Evolutionary conservation across 257 asterid genomes (phyloP).

Genomic region (Datura wrightii): DNA sequence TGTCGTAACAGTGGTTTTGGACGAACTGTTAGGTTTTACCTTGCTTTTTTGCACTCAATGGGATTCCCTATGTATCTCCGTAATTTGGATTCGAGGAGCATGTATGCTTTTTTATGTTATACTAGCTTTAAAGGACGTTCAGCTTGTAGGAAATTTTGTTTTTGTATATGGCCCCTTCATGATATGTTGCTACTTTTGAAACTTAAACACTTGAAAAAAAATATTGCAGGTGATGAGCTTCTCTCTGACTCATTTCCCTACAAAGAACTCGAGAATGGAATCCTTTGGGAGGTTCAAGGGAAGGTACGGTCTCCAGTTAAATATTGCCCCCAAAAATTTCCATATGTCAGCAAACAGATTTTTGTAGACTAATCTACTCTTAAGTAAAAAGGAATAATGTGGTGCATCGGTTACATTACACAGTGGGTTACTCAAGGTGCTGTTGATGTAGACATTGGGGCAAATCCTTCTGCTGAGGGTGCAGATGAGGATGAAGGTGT

Average conservation of each 20-base stretch:
- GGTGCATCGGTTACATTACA: constrained; percentile 36
- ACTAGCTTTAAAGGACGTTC: not conserved
- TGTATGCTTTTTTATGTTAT: not conserved
- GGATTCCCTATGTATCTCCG: not conserved
- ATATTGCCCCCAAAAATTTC: not conserved
- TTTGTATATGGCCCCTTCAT: not conserved
- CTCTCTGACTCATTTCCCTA: constrained; percentile 92
- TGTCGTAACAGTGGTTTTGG: not conserved
- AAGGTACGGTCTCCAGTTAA: constrained; percentile 54
- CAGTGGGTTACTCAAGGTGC: constrained; percentile 83
- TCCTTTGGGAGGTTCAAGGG: constrained; percentile 90
- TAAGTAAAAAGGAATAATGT: not conserved
- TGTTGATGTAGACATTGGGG: constrained; percentile 83
- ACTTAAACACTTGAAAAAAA: not conserved
- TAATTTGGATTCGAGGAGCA: not conserved
- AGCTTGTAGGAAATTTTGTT: not conserved
- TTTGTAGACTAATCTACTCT: not conserved
- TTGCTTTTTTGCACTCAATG: not conserved
- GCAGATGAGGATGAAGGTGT: constrained; percentile 79
- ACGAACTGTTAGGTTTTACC: not conserved
- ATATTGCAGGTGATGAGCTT: constrained; percentile 72
- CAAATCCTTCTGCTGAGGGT: constrained; percentile 94
- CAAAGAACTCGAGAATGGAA: constrained; percentile 73
- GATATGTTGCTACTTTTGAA: constrained; percentile 27
- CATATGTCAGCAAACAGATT: not conserved